These are phyloP conservation scores for Xylogone sp. DNA, from an alignment of 2,329 filamentous ascomycete species.

Conservation along the genomic window DNA sequence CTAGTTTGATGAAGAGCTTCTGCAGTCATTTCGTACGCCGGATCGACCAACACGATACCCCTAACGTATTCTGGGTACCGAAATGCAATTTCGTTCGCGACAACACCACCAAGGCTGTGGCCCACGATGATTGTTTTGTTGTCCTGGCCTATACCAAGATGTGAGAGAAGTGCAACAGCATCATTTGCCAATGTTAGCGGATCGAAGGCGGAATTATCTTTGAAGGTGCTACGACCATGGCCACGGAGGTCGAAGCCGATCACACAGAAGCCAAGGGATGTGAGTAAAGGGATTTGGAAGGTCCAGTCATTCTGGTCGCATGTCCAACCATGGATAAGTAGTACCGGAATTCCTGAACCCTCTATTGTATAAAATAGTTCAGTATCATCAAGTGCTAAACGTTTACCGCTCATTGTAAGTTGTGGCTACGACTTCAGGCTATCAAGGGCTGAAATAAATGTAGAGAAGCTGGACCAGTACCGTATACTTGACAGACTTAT, in stretches of 20 bases:
- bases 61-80: background rate
- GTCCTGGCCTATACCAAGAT: conserved; percentile 1
- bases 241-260: conserved; percentile 63
- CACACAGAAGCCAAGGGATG: conserved; percentile 70
- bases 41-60: conserved; percentile 4
- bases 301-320: conserved; percentile 54
- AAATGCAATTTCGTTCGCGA: conserved; percentile 1
- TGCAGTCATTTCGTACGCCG: conserved; percentile 1
- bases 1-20: background rate
- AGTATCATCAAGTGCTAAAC: background rate
- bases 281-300: conserved; percentile 76
- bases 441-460: background rate
- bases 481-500: background rate
- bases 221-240: conserved; percentile 4
- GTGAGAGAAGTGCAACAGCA: conserved; percentile 2
- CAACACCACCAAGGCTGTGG: conserved; percentile 6
- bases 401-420: background rate
- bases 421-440: background rate
- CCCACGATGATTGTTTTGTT: conserved; percentile 6
- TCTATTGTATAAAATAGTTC: conserved; percentile 6
- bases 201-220: background rate
- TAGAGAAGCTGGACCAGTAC: background rate
- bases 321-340: conserved; percentile 6
- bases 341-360: conserved; percentile 2
- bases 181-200: conserved; percentile 3